Evolutionary conservation across 805 yeast species (phyloP).

Genomic region (Candida railenensis): DNA sequence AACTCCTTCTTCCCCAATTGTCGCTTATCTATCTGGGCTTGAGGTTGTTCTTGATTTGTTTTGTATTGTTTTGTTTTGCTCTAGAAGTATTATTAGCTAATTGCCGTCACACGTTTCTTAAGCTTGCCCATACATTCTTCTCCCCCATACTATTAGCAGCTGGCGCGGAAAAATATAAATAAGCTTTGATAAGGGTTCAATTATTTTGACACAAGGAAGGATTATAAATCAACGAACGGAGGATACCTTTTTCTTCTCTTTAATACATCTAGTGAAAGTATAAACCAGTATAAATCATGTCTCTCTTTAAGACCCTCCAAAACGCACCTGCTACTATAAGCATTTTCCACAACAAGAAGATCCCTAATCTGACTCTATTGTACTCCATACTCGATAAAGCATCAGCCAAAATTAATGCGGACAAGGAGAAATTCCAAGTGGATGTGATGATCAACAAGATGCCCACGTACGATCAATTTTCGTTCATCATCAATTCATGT

Average conservation of each 20-base stretch:
- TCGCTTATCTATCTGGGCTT: no score
- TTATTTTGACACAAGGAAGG: neutral
- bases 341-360: constrained; percentile 38
- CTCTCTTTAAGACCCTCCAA: constrained; percentile 43
- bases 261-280: no score
- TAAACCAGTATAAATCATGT: no score
- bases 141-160: neutral
- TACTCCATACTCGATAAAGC: constrained; percentile 32
- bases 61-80: neutral
- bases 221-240: no score
- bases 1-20: no score
- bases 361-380: constrained; percentile 31
- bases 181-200: neutral
- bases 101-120: neutral
- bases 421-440: constrained; percentile 30
- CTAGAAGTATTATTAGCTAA: no score
- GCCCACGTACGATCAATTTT: constrained; percentile 44
- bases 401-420: constrained; percentile 25
- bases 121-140: neutral
- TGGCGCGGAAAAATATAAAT: neutral
- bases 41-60: neutral
- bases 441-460: constrained; percentile 38
- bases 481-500: constrained; percentile 25
- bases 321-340: constrained; percentile 40
- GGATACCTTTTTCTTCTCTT: no score